Percentiles rank a stretch among this genome's conserved stretches.
These are phyloP conservation scores for Colletotrichum musicola DNA, from an alignment of 2,329 filamentous ascomycete species.

Conservation along the genomic window DNA sequence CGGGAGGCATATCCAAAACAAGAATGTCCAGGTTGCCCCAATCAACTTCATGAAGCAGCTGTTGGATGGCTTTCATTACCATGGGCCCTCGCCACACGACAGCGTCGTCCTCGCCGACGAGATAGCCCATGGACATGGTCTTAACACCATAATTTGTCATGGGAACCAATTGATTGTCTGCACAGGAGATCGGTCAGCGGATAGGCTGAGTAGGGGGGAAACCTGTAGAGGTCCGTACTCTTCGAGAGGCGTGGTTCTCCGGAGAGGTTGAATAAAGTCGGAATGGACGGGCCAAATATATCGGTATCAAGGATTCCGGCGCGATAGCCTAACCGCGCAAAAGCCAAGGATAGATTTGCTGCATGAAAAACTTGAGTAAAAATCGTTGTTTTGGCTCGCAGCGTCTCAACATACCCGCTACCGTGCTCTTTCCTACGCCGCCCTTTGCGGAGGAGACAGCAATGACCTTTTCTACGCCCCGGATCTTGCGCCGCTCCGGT, in stretches of 20 bases:
- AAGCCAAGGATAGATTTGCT: conserved; percentile 86
- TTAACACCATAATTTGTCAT: conserved; percentile 95
- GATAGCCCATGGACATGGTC: conserved; percentile 98
- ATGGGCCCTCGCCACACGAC: conserved; percentile 97
- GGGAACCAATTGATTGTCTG: conserved; percentile 85
- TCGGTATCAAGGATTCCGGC: conserved; percentile 94
- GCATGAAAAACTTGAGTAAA: background rate
- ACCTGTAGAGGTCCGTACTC: conserved; percentile 62
- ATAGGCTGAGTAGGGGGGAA: background rate
- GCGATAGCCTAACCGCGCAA: conserved; percentile 84
- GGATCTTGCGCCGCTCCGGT: conserved; percentile 84
- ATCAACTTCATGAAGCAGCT: conserved; percentile 93
- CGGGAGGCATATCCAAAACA: conserved; percentile 91
- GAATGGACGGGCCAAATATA: conserved; percentile 96
- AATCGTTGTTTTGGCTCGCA: conserved; percentile 40
- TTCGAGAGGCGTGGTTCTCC: conserved; percentile 82
- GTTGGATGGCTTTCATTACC: conserved; percentile 97
- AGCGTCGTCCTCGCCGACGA: conserved; percentile 82
- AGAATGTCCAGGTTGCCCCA: conserved; percentile 92
- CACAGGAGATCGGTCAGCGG: background rate
- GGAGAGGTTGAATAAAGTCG: conserved; percentile 85
- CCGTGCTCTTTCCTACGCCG: conserved; percentile 97
- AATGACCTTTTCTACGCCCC: conserved; percentile 89
- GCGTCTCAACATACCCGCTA: conserved; percentile 72
- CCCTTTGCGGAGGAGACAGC: conserved; percentile 98